Base-by-base conservation (phyloP, 331 rosid species). In the Arachis monticola region DNA sequence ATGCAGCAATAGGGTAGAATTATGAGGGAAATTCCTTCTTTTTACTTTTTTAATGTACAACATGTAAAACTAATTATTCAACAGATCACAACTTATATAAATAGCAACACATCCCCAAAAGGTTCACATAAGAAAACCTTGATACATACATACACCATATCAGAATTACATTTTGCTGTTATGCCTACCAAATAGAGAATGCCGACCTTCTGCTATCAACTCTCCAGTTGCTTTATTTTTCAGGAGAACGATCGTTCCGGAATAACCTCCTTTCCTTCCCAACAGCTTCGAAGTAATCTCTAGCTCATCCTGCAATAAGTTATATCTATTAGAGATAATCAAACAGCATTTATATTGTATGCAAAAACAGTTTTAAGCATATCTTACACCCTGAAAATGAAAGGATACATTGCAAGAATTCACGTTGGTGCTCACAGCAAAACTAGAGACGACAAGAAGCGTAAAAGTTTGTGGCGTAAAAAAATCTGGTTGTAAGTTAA, bases 191-290 rank as follows among this genome's bases (percentile, higher is more conserved):
- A 90, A 92, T 77, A 92, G 86, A 6, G 99, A 92, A 85, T 92
- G 97, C 32, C 99, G 87, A 38, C 99, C 99, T 87, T 94, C 96
- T 38, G 99, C 99, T 57, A 94, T 86, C 64, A 90, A 60, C 69
- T 94, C 99, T 60, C 99, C 99, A 0, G 95, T 90, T 35, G 83
- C 85, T 81, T 91, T 94, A 73, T 90, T 94, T 80, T 85, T 90
- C 13, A 94, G 38, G 67, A 82, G 72, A 77, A 94, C 96, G 61
- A 83, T 30, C 1, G 96, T 90, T 73, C 95, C 97, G 13, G 86
- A 80, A 74, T 90, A 94, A 51, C 96, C 87, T 57, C 96, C 96
- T 81, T 67, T 88, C 80, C 82, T 80, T 71, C 97, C 99, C 59
- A 94, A 85, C 31, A 88, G 78, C 84, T 80, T 75, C 13, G 93